phyloP scores from a whole-genome alignment of 2,329 filamentous ascomycete genomes.

The Aspergillus sp. region DNA sequence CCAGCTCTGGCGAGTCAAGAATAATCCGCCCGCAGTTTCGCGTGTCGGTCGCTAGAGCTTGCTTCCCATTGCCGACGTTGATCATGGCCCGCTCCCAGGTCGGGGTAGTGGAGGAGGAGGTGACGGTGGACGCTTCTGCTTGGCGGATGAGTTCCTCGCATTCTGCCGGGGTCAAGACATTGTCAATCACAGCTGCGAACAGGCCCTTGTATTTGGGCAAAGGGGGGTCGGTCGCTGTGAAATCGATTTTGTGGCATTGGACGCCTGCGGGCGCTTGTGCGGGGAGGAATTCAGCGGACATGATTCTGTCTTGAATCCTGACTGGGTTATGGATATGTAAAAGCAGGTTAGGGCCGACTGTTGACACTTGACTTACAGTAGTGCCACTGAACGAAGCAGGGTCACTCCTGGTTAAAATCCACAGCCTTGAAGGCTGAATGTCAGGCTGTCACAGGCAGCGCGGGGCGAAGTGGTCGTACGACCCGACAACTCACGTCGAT shows the following conservation, averaged over 20 bases:
- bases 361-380: neutral
- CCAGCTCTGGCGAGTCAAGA: constrained; percentile 65
- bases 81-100: constrained; percentile 70
- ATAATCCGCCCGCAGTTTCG: constrained; percentile 76
- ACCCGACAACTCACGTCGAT: neutral
- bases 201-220: constrained; percentile 54
- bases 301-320: neutral
- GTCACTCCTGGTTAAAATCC: neutral
- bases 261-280: constrained; percentile 44
- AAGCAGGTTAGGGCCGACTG: neutral
- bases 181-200: constrained; percentile 64
- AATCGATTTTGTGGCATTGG: constrained; percentile 54
- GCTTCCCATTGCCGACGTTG: constrained; percentile 62
- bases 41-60: constrained; percentile 57
- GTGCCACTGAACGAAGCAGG: neutral
- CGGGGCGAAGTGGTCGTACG: neutral
- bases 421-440: neutral
- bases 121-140: constrained; percentile 46
- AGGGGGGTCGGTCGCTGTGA: constrained; percentile 41
- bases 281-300: constrained; percentile 29
- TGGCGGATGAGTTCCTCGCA: constrained; percentile 58
- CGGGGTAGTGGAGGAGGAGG: constrained; percentile 15
- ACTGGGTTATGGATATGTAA: neutral
- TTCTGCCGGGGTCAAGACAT: constrained; percentile 62
- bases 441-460: neutral